Conservation (phyloP, 371 early-diverging fungal genomes). For the Massospora cicadina region DNA sequence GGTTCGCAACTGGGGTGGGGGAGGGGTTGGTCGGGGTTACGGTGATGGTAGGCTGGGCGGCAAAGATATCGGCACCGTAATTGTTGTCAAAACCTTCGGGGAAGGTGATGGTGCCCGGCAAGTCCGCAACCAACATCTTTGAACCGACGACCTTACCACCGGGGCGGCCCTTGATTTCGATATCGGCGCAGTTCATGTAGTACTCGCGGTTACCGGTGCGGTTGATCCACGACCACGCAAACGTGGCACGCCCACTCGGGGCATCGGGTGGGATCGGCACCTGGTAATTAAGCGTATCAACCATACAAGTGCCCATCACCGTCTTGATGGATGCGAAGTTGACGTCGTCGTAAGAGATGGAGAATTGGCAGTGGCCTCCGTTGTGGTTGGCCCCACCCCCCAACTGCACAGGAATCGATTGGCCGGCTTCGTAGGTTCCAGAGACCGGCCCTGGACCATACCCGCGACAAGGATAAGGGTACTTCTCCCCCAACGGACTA, state of each 20-base stretch:
- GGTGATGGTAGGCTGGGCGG: background rate
- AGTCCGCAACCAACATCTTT: slow-evolving; percentile 23
- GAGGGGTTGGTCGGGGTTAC: background rate
- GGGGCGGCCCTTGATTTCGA: slow-evolving; percentile 20
- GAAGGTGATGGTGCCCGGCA: slow-evolving; percentile 8
- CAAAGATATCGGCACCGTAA: background rate
- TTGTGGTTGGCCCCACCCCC: slow-evolving; percentile 11
- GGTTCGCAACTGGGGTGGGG: background rate
- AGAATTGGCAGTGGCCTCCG: slow-evolving; percentile 10
- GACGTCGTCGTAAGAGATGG: slow-evolving; percentile 1
- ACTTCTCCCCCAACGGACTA: background rate
- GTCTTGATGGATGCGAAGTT: slow-evolving; percentile 4
- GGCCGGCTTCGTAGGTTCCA: slow-evolving; percentile 17
- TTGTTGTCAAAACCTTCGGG: background rate
- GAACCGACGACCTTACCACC: slow-evolving; percentile 25
- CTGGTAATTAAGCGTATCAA: background rate
- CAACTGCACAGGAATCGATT: slow-evolving; percentile 14
- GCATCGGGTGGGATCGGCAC: slow-evolving; percentile 1
- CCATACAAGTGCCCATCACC: slow-evolving; percentile 1
- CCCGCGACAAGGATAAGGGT: slow-evolving; percentile 15
- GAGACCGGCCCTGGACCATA: slow-evolving; percentile 7
- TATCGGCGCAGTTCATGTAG: slow-evolving; percentile 49
- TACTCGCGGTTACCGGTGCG: slow-evolving; percentile 40
- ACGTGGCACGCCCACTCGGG: background rate
- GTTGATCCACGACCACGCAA: slow-evolving; percentile 21